Evolutionary conservation across 2,329 filamentous ascomycete genomes (phyloP).

Genomic region (Fusarium sp.): DNA sequence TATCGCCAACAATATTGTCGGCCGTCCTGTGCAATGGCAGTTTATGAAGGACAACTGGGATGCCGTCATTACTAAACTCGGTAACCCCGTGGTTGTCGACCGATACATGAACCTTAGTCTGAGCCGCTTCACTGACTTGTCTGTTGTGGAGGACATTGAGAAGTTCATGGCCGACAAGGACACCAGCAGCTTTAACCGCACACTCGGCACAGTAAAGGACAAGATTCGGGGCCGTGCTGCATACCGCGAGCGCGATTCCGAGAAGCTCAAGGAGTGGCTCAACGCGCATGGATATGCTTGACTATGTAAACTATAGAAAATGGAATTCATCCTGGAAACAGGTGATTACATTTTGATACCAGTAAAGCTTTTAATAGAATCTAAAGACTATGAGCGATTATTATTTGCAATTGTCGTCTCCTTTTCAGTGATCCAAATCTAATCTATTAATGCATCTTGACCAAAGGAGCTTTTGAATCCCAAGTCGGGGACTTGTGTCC

Average conservation of each 20-base stretch:
- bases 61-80: constrained; percentile 74
- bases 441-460: no score
- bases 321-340: constrained; percentile 6
- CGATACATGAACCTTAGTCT: constrained; percentile 84
- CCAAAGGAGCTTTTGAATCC: no score
- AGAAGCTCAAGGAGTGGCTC: constrained; percentile 82
- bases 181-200: constrained; percentile 85
- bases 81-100: constrained; percentile 87
- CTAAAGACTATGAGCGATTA: constrained; percentile 4
- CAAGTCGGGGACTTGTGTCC: no score
- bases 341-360: neutral
- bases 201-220: constrained; percentile 84
- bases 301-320: constrained; percentile 45
- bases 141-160: constrained; percentile 78
- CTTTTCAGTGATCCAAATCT: no score
- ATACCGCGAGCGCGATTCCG: constrained; percentile 81
- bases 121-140: constrained; percentile 77
- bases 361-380: constrained; percentile 16
- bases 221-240: constrained; percentile 83
- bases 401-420: no score
- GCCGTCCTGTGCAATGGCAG: constrained; percentile 80
- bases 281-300: constrained; percentile 57
- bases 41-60: constrained; percentile 88
- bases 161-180: constrained; percentile 89
- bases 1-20: constrained; percentile 76